Base-by-base conservation (phyloP, 139 green algal genomes). In the Chlamydomonas sp. region DNA sequence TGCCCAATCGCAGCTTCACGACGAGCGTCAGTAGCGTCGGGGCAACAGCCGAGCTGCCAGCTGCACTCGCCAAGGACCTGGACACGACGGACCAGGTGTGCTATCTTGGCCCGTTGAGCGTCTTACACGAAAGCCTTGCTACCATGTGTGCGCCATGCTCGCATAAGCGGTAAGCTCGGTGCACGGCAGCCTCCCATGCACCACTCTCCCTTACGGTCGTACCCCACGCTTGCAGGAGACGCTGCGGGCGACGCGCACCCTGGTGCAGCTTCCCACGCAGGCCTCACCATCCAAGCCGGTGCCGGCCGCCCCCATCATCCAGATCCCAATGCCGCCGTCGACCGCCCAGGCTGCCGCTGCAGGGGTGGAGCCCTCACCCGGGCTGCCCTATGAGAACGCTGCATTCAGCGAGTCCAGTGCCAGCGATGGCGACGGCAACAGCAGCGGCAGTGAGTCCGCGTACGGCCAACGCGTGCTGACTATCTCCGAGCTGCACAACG, bases 261-360 rank as follows among this genome's bases (percentile, higher is more conserved):
- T 17, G 57, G 75, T 18, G 75, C 75, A 63, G 75, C 75, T 5
- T 75, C 69, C 63, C 4, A n/a, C 63, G 18, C 63, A 63, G 18
- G 18, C 12, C 49, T 85, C 80, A 18, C 80, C 69, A 9, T 8
- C 58, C 69, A 78, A 69, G 69, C 59, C 64, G 7, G 71, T 86
- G 1, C 82, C 82, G 6, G 83, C 83, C 0, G 83, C 83, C 49
- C 84, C 84, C 75, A 61, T 88, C 49, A 88, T 88, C 74, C 84
- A 88, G 14, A 88, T 88, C 62, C 84, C 84, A 0, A 63, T 83
- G 17, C 74, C 18, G 15, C 15, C 75, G 2, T 49, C 73, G 0
- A n/a, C 8, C 58, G 10, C 73, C 1, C 63, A 57, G 5, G 60
- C 62, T n/a, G 49, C 18, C 2, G 68, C 9, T 7, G 80, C 62